A percentile compares a stretch with the other conserved stretches of the same genome.
phyloP scores from a whole-genome alignment of 2,329 filamentous ascomycete species.

The Epichloe hybrida region DNA sequence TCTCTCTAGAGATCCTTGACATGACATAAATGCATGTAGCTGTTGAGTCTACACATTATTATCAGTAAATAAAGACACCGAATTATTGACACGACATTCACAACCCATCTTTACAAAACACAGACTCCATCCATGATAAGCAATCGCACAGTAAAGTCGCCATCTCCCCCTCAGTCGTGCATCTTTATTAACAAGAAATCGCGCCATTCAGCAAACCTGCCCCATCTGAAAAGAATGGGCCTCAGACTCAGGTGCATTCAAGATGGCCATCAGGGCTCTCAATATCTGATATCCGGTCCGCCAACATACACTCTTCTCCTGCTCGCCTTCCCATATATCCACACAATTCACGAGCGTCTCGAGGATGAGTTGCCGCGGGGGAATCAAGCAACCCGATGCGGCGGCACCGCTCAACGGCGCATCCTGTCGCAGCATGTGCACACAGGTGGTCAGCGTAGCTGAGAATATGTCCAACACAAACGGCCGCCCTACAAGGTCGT shows the following conservation, averaged over 20 bases:
- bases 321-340: slow-evolving; percentile 22
- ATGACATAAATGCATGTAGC: no score
- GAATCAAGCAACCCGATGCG: slow-evolving; percentile 16
- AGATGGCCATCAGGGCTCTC: slow-evolving; percentile 5
- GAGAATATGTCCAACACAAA: slow-evolving; percentile 25
- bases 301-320: slow-evolving; percentile 22
- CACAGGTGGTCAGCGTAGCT: slow-evolving; percentile 19
- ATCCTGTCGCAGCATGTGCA: slow-evolving; percentile 22
- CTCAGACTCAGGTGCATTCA: background rate
- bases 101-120: no score
- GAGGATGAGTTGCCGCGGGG: slow-evolving; percentile 21
- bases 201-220: background rate
- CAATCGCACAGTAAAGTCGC: no score
- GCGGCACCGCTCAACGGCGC: slow-evolving; percentile 18
- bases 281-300: slow-evolving; percentile 20
- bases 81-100: no score
- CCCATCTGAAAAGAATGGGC: slow-evolving; percentile 4
- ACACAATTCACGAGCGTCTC: slow-evolving; percentile 21
- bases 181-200: no score
- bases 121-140: no score
- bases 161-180: background rate
- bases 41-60: no score
- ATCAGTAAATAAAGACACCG: no score
- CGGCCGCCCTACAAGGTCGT: slow-evolving; percentile 19
- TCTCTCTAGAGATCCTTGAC: no score